Evolutionary conservation across 768 basidiomycete species (phyloP), one percentile per base, ranked within the genome.

Genomic region (Leccinum arenicola): DNA sequence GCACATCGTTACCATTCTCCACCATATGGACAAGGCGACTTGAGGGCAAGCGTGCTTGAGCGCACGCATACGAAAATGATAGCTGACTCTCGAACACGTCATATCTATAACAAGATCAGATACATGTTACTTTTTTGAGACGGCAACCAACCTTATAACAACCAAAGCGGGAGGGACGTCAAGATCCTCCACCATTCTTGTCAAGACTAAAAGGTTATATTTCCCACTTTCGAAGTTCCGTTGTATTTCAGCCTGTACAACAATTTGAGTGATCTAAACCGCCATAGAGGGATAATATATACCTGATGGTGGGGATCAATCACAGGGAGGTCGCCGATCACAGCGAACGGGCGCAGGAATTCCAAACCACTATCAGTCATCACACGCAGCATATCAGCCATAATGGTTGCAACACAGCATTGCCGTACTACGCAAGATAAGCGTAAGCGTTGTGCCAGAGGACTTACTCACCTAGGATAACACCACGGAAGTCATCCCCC

Each of bases 141-240:
- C 14, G 10, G 35, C 52, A 14, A 63, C 80, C 50, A 60, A 89
- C 89, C 85, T 78, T 65, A 92, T 79, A 10, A 92, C 80, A 29
- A 86, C 72, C 7, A 81, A 78, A 7, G 79, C 81, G 31, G 77
- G 77, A 6, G 85, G 83, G 27, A 88, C 55, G 50, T 84, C 85
- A 11, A 88, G 63, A 66, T 88, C 87, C 67, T 87, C 84, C 6
- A 78, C 71, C 1, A 79, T 77, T 64, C 83, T 83, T 1, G 84
- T 86, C 29, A 81, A 74, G 33, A 93, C 75, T 33, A 91, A 72
- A 10, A 91, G 74, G 67, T 93, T 93, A 61, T 77, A 79, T 10
- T 77, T 77, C 4, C 88, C 89, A 27, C 69, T 65, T 25, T 74
- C 69, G 58, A 90, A 89, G 50, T 73, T 74, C 21, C 74, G 76